These are phyloP conservation scores for Teunomyces atbi DNA, from an alignment of 805 yeast genomes.

Conservation along the genomic window DNA sequence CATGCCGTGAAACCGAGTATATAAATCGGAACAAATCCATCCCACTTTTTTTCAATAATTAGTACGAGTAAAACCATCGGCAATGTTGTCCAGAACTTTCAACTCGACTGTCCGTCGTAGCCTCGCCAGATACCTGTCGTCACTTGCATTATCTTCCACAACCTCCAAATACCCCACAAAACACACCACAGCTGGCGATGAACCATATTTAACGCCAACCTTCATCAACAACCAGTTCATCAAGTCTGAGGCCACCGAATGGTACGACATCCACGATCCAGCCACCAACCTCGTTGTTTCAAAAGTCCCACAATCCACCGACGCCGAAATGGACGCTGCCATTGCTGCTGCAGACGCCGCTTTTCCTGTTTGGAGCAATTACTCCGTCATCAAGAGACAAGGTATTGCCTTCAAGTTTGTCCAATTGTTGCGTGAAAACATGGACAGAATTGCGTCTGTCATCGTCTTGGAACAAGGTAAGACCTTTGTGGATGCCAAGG, in stretches of 20 bases:
- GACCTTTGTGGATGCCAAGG: slow-evolving; percentile 71
- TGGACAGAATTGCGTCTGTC: slow-evolving; percentile 64
- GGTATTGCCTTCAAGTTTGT: slow-evolving; percentile 70
- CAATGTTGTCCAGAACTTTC: slow-evolving; percentile 2
- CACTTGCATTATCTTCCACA: slow-evolving; percentile 29
- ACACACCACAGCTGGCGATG: slow-evolving; percentile 33
- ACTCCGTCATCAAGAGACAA: slow-evolving; percentile 63
- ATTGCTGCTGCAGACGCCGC: slow-evolving; percentile 63
- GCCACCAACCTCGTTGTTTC: slow-evolving; percentile 68
- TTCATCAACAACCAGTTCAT: slow-evolving; percentile 52
- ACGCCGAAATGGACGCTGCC: slow-evolving; percentile 61
- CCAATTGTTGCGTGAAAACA: slow-evolving; percentile 58
- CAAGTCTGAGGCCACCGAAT: slow-evolving; percentile 47
- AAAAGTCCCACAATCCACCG: slow-evolving; percentile 71
- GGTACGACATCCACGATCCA: slow-evolving; percentile 76
- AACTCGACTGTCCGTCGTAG: slow-evolving; percentile 2
- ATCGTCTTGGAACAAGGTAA: slow-evolving; percentile 59
- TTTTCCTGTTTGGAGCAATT: slow-evolving; percentile 56
- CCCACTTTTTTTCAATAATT: not conserved
- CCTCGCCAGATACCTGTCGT: slow-evolving; percentile 9
- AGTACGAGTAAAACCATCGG: not conserved
- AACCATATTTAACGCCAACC: slow-evolving; percentile 50
- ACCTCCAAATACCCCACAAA: slow-evolving; percentile 38
- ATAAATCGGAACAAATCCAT: not conserved
- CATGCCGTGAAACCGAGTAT: slow-evolving; percentile 3